phyloP scores from a whole-genome alignment of 495 filamentous ascomycete genomes.

The Pyronema omphalodes region DNA sequence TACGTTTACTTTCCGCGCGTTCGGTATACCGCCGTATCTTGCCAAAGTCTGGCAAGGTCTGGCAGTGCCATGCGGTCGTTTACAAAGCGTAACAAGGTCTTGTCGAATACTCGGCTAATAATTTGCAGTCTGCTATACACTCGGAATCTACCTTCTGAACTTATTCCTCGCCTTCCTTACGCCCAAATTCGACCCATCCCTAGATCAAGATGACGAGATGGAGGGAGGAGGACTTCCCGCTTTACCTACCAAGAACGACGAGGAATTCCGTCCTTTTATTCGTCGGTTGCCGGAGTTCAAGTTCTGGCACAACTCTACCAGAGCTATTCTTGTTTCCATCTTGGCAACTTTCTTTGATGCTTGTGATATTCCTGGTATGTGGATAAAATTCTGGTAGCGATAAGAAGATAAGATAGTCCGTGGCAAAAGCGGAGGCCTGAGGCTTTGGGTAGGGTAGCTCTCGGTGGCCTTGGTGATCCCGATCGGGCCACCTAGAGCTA shows the following conservation, averaged over 20 bases:
- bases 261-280: slow-evolving; percentile 96
- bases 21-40: too few species aligned
- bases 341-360: slow-evolving; percentile 78
- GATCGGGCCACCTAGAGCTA: too few species aligned
- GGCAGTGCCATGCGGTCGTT: neutral
- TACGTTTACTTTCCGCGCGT: slow-evolving; percentile 28
- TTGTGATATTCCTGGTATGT: slow-evolving; percentile 59
- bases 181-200: slow-evolving; percentile 96
- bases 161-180: slow-evolving; percentile 97
- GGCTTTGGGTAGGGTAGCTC: too few species aligned
- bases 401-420: neutral
- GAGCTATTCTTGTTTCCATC: slow-evolving; percentile 69
- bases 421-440: too few species aligned
- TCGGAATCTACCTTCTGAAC: slow-evolving; percentile 98
- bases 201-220: slow-evolving; percentile 86
- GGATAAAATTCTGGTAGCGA: neutral
- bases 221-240: slow-evolving; percentile 67
- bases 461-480: too few species aligned
- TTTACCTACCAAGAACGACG: slow-evolving; percentile 82
- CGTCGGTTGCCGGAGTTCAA: slow-evolving; percentile 94
- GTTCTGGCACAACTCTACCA: slow-evolving; percentile 93
- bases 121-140: slow-evolving; percentile 70
- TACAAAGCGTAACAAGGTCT: neutral
- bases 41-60: too few species aligned
- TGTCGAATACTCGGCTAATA: neutral